Base-by-base conservation (phyloP, 768 basidiomycete genomes). In the Termitomyces sp. region DNA sequence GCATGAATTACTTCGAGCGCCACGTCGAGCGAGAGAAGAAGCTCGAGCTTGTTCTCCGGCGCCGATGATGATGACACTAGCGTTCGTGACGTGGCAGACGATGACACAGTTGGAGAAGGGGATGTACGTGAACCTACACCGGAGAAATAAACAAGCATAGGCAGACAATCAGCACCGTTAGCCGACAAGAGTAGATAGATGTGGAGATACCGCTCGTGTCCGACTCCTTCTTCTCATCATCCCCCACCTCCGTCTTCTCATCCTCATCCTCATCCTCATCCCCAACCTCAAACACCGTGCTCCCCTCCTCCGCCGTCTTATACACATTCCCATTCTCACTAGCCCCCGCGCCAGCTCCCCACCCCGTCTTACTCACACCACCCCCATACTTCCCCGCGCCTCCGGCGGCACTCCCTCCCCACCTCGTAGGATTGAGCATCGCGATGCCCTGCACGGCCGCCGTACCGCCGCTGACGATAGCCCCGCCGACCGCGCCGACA, bases 1-100 rank as follows among this genome's bases (percentile, higher is more conserved):
- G 92, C 88, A 61, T 98, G 95, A 56, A 99, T 95, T 37, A 99
- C 82, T 66, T 95, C 89, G 0, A 99, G 79, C 0, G 94, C 92
- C 14, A 88, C 82, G 67, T 98, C 95, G 13, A 99, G 84, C 5
- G 95, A 98, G 16, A 99, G 85, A 4, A 98, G 74, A 5, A 97
- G 80, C 64, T 98, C 95, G 3, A 99, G 80, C 42, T 85, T 82
- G 64, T 64, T 64, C 18, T 55, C 53, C 4, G 34, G 40, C 33
- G 48, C 40, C 7, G 56, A 37, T 12, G 52, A 18, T 32, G 43
- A 44, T 5, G 61, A 50, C 5, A 39, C 45, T 9, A 60, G 46
- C 9, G 57, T 64, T 14, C 37, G 34, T 6, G 59, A 24, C n/a
- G 57, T 34, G 3, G 59, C 24, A 5, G 57, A 39, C 3, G 57